A percentile compares a stretch with the other conserved stretches of the same genome.
phyloP scores from a whole-genome alignment of 2,329 filamentous ascomycete genomes.

The Cercospora citrullina region DNA sequence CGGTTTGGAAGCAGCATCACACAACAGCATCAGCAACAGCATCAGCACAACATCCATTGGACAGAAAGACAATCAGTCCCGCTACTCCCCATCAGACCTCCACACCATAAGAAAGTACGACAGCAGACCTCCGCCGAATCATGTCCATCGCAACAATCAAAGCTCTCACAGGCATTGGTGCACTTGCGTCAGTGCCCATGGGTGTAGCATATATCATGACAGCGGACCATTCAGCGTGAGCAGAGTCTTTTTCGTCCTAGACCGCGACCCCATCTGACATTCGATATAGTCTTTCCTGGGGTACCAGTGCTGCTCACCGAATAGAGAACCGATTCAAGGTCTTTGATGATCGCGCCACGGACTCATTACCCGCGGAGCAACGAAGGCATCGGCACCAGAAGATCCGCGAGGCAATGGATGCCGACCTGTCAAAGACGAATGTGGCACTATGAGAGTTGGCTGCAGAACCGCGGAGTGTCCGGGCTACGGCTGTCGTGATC shows the following conservation, averaged over 20 bases:
- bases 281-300: conserved; percentile 7
- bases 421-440: not conserved
- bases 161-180: conserved; percentile 9
- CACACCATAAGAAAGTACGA: not conserved
- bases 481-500: not conserved
- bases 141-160: conserved; percentile 19
- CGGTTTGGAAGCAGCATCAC: not conserved
- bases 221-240: conserved; percentile 18
- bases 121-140: not conserved
- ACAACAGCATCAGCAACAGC: not conserved
- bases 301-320: conserved; percentile 6
- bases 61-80: not conserved
- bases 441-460: not conserved
- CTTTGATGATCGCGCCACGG: conserved; percentile 19
- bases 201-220: conserved; percentile 19
- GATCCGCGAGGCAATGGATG: conserved; percentile 14
- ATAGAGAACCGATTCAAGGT: conserved; percentile 18
- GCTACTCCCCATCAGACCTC: not conserved
- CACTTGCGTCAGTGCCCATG: conserved; percentile 14
- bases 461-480: not conserved
- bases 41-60: not conserved
- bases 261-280: not conserved
- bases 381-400: conserved; percentile 17
- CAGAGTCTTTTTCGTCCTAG: not conserved
- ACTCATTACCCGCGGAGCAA: conserved; percentile 9